Evolutionary conservation across 1,139 yeast genomes (phyloP), one percentile per base, ranked within the genome.

Genomic region (Candida sojae): DNA sequence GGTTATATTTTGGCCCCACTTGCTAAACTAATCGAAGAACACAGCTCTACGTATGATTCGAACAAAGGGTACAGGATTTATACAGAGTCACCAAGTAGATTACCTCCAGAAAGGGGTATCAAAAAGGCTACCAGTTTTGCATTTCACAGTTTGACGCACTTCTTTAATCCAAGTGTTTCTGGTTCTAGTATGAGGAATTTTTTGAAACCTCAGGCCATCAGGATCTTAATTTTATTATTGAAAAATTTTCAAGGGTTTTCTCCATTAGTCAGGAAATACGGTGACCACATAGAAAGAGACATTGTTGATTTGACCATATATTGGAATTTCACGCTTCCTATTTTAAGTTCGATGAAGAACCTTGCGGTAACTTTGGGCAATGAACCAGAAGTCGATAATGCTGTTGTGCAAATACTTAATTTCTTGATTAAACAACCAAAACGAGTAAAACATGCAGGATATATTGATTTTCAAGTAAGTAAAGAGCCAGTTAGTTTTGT

Each of bases 261-360:
- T 73, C 70, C 77, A 23, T 64, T 85, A 35, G 68, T 63, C 46
- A 73, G 90, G 50, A 84, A 84, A 55, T 73, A 72, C 43, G 93
- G 91, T 12, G 86, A 83, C 6, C 93, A 87, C 66, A 88, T 86
- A 21, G 79, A 80, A 48, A 70, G 70, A 45, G 90, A 86, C 57
- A 67, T 72, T 37, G 67, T 70, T 39, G 77, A 76, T 50, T 83
- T 73, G 58, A 70, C 70, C n/a, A 64, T 75, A 6, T 84, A 80
- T 57, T 61, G 72, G 45, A 75, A 74, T 48, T 75, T 73, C 48
- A 77, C 83, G 0, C 66, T 76, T 1, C 76, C 80, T 4, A 59
- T 83, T 9, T 70, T 81, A 43, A 71, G 68, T 13, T 68, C 83
- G 5, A 71, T 80, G 2, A 72, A 73, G 52, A 61, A 69, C 12